Evolutionary conservation across 2,329 filamentous ascomycete species (phyloP), one percentile per base, ranked within the genome.

Genomic region (Penicillium paneum): DNA sequence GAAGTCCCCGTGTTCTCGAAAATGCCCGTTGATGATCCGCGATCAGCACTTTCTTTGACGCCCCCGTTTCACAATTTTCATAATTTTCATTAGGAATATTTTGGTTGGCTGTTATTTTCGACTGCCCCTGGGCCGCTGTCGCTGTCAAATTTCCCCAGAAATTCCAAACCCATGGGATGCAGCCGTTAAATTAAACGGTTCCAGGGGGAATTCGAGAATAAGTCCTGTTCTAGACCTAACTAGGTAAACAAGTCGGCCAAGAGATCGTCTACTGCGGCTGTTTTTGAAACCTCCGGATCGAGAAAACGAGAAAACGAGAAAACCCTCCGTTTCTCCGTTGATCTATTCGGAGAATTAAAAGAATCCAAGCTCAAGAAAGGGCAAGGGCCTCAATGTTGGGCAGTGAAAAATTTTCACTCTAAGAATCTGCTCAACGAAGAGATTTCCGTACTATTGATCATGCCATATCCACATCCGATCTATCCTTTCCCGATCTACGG

Each of bases 221-320:
- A 21, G 8, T 8, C 8, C 3, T 15, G 34, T 34, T n/a, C 32
- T n/a, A 34, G 15, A 34, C 32, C 13, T 6, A 26, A 8, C 19
- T 55, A 49, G 21, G 21, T 2, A 24, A 24, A 1, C 21, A 46
- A 60, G 35, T 50, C 45, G 58, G 52, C 49, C 3, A 24, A 24
- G 26, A 44, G 59, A 57, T 58, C 52, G 39, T 53, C 57, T 43
- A 57, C 29, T 52, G 58, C 56, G 56, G 50, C 54, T 55, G 58
- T 58, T 55, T 60, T 29, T 24, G 28, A 52, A 45, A 54, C 46
- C 48, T 63, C 54, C 56, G 55, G 45, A n/a, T 57, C 56, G 19
- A 61, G 8, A 21, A 6, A 34, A 24, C 3, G n/a, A n/a, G n/a
- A n/a, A n/a, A 21, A 21, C 12, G 15, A 15, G 13, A 2, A 24